Conservation (phyloP, 2,329 filamentous ascomycete species). For the Aspergillus sp. region DNA sequence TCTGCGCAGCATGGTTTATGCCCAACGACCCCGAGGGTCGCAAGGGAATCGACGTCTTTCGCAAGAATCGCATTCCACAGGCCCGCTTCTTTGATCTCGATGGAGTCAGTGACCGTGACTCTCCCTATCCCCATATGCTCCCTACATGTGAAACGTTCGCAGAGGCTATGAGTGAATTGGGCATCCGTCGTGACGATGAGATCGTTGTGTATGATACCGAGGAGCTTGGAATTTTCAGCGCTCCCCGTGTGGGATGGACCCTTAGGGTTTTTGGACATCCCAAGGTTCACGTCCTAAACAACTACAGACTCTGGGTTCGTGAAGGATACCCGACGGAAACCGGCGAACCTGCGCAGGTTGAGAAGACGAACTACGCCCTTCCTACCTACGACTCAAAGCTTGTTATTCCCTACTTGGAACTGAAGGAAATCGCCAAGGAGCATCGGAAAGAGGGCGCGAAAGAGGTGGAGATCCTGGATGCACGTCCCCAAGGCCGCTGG, state of each 20-base stretch:
- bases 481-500: slow-evolving; percentile 74
- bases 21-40: slow-evolving; percentile 76
- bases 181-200: slow-evolving; percentile 80
- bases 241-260: slow-evolving; percentile 91
- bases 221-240: slow-evolving; percentile 90
- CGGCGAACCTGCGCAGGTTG: slow-evolving; percentile 46
- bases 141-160: slow-evolving; percentile 77
- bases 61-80: slow-evolving; percentile 76
- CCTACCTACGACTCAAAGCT: slow-evolving; percentile 58
- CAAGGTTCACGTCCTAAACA: slow-evolving; percentile 86
- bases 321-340: slow-evolving; percentile 76
- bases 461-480: slow-evolving; percentile 84
- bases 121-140: slow-evolving; percentile 94
- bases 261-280: slow-evolving; percentile 83
- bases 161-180: slow-evolving; percentile 80
- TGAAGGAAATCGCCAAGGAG: slow-evolving; percentile 71
- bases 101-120: slow-evolving; percentile 79
- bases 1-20: slow-evolving; percentile 94
- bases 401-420: slow-evolving; percentile 76
- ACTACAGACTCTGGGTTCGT: slow-evolving; percentile 91
- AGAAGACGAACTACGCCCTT: slow-evolving; percentile 42
- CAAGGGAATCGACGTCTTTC: slow-evolving; percentile 75
- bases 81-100: slow-evolving; percentile 97
- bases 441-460: slow-evolving; percentile 77
- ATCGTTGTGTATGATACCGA: slow-evolving; percentile 92